Evolutionary conservation across 148 eudicot genomes (phyloP).

Genomic region (Arctostaphylos glauca): DNA sequence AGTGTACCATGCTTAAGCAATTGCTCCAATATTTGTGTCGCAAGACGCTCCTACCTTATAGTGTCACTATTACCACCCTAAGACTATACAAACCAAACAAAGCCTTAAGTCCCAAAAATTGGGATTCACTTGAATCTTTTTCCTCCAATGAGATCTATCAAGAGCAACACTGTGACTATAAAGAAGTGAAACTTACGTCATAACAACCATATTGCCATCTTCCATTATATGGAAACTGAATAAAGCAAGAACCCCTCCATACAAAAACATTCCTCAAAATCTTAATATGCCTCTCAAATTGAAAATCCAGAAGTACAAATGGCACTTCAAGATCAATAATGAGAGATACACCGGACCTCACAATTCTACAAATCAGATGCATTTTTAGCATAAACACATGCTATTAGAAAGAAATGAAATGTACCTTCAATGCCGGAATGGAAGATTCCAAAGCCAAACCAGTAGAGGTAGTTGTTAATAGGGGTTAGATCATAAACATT

Average conservation of each 20-base stretch:
- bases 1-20: too few species aligned
- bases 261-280: not conserved
- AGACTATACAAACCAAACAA: too few species aligned
- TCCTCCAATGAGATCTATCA: too few species aligned
- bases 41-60: too few species aligned
- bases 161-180: not conserved
- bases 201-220: not conserved
- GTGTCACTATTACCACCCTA: too few species aligned
- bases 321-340: not conserved
- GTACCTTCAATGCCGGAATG: constrained; percentile 74
- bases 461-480: constrained; percentile 59
- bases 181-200: not conserved
- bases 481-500: constrained; percentile 75
- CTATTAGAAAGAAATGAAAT: not conserved
- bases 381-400: not conserved
- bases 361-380: not conserved
- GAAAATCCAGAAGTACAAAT: not conserved
- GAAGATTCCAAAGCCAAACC: constrained; percentile 66
- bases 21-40: too few species aligned
- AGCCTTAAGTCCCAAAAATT: too few species aligned
- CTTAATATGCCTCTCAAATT: not conserved
- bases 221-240: not conserved
- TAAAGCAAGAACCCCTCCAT: not conserved
- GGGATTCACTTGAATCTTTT: too few species aligned
- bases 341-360: not conserved